phyloP scores from a whole-genome alignment of 2,329 filamentous ascomycete genomes.

The Aspergillus sp. region DNA sequence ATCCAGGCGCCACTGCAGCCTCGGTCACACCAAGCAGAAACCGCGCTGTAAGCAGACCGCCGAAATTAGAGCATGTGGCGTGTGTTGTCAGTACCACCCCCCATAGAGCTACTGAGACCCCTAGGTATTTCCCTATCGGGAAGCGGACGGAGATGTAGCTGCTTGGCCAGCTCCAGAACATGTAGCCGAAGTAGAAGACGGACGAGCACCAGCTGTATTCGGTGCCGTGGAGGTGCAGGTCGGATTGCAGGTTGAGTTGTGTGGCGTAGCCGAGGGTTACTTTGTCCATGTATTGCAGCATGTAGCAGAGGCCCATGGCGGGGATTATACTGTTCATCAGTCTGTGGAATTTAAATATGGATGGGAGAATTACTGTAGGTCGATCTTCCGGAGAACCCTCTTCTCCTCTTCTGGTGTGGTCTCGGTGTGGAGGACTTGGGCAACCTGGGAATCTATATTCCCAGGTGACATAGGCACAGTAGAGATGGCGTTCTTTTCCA shows the following conservation, averaged over 20 bases:
- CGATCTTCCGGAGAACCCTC: not conserved
- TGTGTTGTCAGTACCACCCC: not conserved
- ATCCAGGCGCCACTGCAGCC: constrained; percentile 4
- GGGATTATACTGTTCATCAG: not conserved
- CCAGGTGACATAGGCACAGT: no score
- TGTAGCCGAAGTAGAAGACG: constrained; percentile 32
- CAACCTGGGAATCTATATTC: not conserved
- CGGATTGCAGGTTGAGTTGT: not conserved
- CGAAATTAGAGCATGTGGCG: constrained; percentile 1
- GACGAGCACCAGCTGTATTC: constrained; percentile 31
- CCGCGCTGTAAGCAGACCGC: not conserved
- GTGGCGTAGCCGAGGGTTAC: constrained; percentile 1
- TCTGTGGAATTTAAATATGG: not conserved
- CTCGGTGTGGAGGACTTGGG: not conserved
- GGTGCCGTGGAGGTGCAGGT: not conserved
- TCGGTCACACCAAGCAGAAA: constrained; percentile 2
- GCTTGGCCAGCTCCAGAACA: constrained; percentile 30
- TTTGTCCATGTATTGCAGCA: constrained; percentile 9
- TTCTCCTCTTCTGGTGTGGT: not conserved
- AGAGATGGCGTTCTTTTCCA: no score
- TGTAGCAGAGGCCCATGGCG: not conserved
- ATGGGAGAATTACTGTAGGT: not conserved
- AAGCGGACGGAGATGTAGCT: constrained; percentile 26
- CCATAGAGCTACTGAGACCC: not conserved
- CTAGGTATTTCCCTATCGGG: constrained; percentile 28